A percentile compares a stretch with the other conserved stretches of the same genome.
Evolutionary conservation across 768 basidiomycete genomes (phyloP).

Genomic region (Hygrocybe punicea): DNA sequence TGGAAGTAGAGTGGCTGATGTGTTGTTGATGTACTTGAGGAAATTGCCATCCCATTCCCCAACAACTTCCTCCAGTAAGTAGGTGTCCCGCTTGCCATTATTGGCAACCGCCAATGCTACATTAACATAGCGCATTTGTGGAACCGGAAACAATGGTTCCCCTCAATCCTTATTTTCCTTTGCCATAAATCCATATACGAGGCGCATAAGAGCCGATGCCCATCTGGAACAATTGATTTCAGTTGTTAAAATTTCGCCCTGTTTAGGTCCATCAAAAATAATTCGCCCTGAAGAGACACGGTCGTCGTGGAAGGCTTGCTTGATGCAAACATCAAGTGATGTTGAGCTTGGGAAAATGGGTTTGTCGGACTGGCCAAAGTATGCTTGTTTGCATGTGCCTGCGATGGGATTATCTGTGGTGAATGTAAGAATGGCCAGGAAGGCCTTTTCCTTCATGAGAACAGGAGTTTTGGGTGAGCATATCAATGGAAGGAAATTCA

Average conservation of each 20-base stretch:
- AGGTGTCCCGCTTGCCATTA: conserved; percentile 7
- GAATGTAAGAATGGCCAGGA: background rate
- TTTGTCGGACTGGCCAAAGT: background rate
- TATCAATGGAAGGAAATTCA: background rate
- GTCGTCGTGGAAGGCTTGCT: conserved; percentile 1
- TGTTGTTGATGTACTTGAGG: conserved; percentile 27
- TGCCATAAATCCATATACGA: conserved; percentile 3
- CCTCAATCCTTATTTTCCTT: background rate
- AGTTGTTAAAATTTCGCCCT: background rate
- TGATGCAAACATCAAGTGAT: conserved; percentile 3
- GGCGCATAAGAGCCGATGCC: conserved; percentile 2
- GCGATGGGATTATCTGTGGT: background rate
- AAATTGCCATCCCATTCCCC: conserved; percentile 12
- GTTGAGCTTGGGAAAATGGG: conserved; percentile 1
- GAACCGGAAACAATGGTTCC: background rate
- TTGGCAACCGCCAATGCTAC: background rate
- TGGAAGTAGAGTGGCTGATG: conserved; percentile 10
- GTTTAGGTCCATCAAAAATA: background rate
- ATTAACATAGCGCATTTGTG: conserved; percentile 6
- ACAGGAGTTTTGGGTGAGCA: background rate
- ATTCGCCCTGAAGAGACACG: background rate
- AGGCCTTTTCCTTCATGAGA: background rate
- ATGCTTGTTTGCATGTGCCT: background rate
- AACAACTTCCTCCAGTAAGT: conserved; percentile 20
- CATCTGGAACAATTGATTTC: conserved; percentile 2